These are phyloP conservation scores for Eragrostis nindensis DNA, from an alignment of 176 grass and related monocot species.

Conservation along the genomic window DNA sequence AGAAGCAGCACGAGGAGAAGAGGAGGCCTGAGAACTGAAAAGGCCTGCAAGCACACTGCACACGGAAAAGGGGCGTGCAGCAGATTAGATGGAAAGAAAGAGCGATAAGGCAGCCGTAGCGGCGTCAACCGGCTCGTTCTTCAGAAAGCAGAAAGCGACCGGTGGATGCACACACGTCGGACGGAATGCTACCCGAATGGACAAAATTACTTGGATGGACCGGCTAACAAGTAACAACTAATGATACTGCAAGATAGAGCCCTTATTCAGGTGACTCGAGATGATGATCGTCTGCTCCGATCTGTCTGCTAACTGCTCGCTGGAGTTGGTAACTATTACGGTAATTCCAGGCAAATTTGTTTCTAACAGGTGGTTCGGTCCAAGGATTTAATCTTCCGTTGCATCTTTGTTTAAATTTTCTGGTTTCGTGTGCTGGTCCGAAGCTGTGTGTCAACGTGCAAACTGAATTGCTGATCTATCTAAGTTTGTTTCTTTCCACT, in stretches of 20 bases:
- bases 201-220: background rate
- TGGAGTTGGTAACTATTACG: too few species aligned
- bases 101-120: background rate
- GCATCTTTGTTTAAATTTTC: background rate
- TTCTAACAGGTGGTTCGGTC: background rate
- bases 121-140: constrained; percentile 22
- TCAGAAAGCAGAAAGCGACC: constrained; percentile 29
- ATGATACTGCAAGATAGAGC: background rate
- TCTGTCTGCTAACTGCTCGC: background rate
- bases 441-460: background rate
- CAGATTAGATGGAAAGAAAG: background rate
- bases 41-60: background rate
- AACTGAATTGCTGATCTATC: background rate
- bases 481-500: background rate
- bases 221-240: background rate
- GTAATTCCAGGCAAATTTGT: background rate
- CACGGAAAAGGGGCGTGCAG: background rate
- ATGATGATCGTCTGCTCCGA: constrained; percentile 1
- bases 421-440: background rate
- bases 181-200: constrained; percentile 29
- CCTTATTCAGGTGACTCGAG: background rate
- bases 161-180: constrained; percentile 37
- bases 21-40: constrained; percentile 26
- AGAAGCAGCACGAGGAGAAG: constrained; percentile 6
- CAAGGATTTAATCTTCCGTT: background rate